phyloP scores from a whole-genome alignment of 345 rosid species.

The Arabis hirsuta region DNA sequence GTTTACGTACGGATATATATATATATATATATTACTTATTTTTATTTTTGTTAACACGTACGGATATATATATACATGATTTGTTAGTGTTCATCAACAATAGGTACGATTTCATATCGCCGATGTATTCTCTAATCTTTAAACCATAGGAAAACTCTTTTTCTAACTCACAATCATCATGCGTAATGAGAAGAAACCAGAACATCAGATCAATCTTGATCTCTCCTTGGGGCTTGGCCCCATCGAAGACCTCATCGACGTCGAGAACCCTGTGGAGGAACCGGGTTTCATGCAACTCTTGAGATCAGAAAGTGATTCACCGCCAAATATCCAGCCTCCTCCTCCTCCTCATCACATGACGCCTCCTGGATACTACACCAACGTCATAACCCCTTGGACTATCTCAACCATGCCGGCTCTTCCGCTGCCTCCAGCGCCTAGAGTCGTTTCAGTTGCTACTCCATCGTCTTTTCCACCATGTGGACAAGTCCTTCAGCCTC shows the following conservation, averaged over 20 bases:
- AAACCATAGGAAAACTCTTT: too few species aligned
- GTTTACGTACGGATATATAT: too few species aligned
- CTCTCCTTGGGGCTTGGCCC: conserved; percentile 15
- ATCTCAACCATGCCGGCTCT: neutral
- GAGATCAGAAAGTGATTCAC: conserved; percentile 4
- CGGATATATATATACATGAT: too few species aligned
- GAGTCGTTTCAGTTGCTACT: too few species aligned
- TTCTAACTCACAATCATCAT: neutral
- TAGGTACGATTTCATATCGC: too few species aligned
- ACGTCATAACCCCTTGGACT: neutral
- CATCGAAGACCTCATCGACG: neutral
- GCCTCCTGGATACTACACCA: neutral
- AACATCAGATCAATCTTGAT: conserved; percentile 9
- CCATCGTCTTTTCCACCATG: neutral
- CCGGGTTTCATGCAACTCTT: conserved; percentile 10
- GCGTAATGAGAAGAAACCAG: neutral
- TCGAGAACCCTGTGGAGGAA: neutral
- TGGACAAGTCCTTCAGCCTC: conserved; percentile 14
- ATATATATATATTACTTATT: too few species aligned
- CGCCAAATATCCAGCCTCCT: neutral
- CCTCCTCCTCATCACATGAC: neutral
- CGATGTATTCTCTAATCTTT: too few species aligned
- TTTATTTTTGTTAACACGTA: too few species aligned
- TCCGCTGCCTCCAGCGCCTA: neutral
- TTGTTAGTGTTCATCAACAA: too few species aligned